Evolutionary conservation across 2,329 filamentous ascomycete species (phyloP).

Genomic region (Cladophialophora yegresii): DNA sequence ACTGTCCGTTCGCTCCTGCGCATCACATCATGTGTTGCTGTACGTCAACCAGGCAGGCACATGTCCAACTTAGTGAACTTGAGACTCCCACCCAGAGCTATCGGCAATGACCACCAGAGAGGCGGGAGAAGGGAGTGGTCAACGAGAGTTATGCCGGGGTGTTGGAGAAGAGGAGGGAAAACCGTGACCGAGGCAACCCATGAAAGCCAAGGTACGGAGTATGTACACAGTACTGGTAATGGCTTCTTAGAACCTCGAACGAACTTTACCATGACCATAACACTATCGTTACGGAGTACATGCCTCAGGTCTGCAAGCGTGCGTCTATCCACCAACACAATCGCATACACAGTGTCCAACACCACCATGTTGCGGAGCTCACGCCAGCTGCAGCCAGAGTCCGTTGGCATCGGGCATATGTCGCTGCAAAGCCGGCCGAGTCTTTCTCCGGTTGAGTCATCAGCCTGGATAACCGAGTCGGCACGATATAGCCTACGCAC

Average conservation of each 20-base stretch:
- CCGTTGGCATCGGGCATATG: background rate
- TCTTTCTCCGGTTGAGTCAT: background rate
- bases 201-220: background rate
- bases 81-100: background rate
- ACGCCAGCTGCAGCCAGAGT: background rate
- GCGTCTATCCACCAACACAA: too few species aligned
- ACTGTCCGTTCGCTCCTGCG: background rate
- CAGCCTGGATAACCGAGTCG: slow-evolving; percentile 15
- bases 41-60: background rate
- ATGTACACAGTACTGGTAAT: background rate
- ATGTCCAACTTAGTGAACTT: background rate
- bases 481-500: slow-evolving; percentile 15
- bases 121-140: background rate
- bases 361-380: background rate
- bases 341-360: too few species aligned
- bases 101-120: slow-evolving; percentile 11
- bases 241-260: background rate
- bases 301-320: too few species aligned
- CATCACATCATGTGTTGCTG: background rate
- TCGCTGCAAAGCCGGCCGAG: background rate
- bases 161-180: slow-evolving; percentile 3
- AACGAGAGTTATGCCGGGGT: background rate
- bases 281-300: background rate
- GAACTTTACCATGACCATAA: background rate
- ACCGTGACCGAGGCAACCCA: background rate